Conservation (phyloP, 2,329 filamentous ascomycete genomes). For the Lecanicillium sp. region DNA sequence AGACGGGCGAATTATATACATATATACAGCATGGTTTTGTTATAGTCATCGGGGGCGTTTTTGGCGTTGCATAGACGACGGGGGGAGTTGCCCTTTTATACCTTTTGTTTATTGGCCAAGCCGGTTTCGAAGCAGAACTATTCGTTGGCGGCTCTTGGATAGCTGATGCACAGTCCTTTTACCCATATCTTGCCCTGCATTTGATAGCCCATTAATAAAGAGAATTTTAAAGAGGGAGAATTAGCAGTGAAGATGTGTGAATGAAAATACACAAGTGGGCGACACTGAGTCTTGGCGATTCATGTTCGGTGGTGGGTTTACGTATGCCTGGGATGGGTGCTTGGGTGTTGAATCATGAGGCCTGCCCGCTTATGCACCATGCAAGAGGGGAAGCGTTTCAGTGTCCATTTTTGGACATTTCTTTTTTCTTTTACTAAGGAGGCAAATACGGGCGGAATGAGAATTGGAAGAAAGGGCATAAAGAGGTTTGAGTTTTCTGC, state of each 20-base stretch:
- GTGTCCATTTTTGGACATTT: neutral
- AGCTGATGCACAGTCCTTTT: neutral
- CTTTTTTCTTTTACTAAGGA: no score
- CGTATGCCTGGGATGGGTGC: no score
- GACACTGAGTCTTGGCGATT: neutral
- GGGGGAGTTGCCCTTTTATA: neutral
- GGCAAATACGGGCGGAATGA: no score
- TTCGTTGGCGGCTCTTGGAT: neutral
- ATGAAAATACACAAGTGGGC: no score
- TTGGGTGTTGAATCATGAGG: slow-evolving; percentile 1
- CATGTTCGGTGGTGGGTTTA: neutral
- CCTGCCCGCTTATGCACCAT: slow-evolving; percentile 3
- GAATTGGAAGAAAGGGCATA: no score
- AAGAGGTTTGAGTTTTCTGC: no score
- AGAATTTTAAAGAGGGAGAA: neutral
- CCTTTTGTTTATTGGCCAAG: neutral
- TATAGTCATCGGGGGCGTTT: neutral
- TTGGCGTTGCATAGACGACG: neutral
- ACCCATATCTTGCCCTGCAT: neutral
- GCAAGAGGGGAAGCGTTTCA: slow-evolving; percentile 2
- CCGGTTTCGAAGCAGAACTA: neutral
- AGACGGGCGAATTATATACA: no score
- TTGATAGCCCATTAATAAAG: neutral
- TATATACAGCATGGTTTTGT: neutral
- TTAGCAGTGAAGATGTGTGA: neutral